These are phyloP conservation scores for Pogostemon cablin DNA, from an alignment of 257 asterid genomes.

Conservation along the genomic window DNA sequence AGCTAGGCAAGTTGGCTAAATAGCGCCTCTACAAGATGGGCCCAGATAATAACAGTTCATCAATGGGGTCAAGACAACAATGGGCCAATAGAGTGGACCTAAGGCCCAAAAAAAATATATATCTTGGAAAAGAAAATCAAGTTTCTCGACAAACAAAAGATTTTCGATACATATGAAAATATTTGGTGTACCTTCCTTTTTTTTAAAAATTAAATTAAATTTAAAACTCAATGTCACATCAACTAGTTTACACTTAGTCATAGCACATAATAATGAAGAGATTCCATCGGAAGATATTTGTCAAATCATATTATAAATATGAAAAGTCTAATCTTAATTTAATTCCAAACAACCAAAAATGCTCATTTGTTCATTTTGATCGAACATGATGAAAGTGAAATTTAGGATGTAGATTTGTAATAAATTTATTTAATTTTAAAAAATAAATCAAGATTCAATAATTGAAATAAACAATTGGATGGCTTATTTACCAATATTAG, in stretches of 20 bases:
- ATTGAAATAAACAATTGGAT: not conserved
- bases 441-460: not conserved
- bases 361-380: not conserved
- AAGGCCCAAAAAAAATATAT: slow-evolving; percentile 16
- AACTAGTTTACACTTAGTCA: not conserved
- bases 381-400: not conserved
- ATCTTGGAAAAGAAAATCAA: not conserved
- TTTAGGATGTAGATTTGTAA: not conserved
- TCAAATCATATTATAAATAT: not conserved
- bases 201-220: not conserved
- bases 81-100: slow-evolving; percentile 22
- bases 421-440: no score
- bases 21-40: slow-evolving; percentile 28
- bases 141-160: not conserved
- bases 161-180: not conserved
- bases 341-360: not conserved
- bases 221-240: slow-evolving; percentile 25
- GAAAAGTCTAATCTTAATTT: not conserved
- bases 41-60: not conserved
- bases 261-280: not conserved
- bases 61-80: not conserved
- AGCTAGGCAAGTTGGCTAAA: slow-evolving; percentile 26
- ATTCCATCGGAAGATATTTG: slow-evolving; percentile 1
- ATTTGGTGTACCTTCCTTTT: not conserved
- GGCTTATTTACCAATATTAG: no score